Conservation (phyloP, 192 early-diverging fungal species). For the Dimargaris cristalligena region DNA sequence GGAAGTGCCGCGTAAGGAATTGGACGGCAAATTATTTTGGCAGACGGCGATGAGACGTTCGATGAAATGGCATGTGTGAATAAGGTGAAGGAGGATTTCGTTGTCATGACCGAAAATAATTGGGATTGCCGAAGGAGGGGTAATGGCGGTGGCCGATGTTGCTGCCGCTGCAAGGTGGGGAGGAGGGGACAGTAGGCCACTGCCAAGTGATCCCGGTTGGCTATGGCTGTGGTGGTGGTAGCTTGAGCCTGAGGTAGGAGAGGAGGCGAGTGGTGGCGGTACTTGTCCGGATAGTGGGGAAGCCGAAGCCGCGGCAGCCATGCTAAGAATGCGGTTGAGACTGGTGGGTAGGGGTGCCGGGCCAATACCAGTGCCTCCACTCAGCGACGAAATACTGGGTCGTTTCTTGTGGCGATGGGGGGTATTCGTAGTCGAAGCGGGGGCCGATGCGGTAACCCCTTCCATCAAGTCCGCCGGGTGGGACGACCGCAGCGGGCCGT, state of each 20-base stretch:
- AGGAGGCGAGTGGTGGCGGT: too few relatives aligned
- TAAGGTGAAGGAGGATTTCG: background rate
- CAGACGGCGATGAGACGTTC: background rate
- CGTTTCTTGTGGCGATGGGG: background rate
- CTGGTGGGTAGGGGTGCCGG: background rate
- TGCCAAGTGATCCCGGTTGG: too few relatives aligned
- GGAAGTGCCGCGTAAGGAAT: slow-evolving; percentile 2
- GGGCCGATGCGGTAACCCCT: too few relatives aligned
- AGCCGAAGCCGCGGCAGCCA: background rate
- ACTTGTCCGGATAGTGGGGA: too few relatives aligned
- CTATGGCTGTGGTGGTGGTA: too few relatives aligned
- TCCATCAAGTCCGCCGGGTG: background rate
- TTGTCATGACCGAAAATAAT: background rate
- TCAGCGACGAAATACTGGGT: background rate
- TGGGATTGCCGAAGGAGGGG: too few relatives aligned
- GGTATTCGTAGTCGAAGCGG: too few relatives aligned
- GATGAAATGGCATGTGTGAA: background rate
- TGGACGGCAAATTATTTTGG: background rate
- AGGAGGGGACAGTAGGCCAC: background rate
- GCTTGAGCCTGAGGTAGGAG: too few relatives aligned
- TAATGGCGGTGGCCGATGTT: too few relatives aligned
- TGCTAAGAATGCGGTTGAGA: background rate
- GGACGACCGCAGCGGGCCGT: background rate
- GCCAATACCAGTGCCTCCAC: background rate
- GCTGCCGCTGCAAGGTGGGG: too few relatives aligned